Evolutionary conservation across 225 moss, liverwort and hornwort species (phyloP).

Genomic region (Ulota crispa): DNA sequence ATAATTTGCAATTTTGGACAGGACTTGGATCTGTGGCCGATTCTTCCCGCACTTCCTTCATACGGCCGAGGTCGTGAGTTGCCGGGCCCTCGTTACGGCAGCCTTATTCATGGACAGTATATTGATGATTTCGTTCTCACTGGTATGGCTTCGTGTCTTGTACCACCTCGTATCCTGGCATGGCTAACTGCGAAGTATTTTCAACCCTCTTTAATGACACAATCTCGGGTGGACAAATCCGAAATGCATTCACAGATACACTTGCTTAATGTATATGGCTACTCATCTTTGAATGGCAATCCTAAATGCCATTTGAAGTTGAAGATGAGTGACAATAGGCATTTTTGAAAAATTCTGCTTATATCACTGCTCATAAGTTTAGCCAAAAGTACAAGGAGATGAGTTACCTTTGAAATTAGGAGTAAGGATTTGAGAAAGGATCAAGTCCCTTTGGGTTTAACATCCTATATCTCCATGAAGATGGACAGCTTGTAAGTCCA

Average conservation of each 20-base stretch:
- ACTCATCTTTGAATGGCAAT: too few species aligned
- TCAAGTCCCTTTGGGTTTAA: background rate
- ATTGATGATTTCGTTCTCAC: conserved; percentile 61
- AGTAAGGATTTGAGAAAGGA: background rate
- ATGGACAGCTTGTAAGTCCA: background rate
- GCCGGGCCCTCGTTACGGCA: conserved; percentile 61
- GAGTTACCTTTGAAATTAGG: background rate
- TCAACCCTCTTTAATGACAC: too few species aligned
- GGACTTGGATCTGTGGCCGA: conserved; percentile 52
- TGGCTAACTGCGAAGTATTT: background rate
- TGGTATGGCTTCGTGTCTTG: conserved; percentile 25
- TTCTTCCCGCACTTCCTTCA: conserved; percentile 57
- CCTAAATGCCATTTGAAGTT: background rate
- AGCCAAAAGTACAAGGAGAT: background rate
- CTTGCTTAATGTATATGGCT: too few species aligned
- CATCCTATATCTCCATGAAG: background rate
- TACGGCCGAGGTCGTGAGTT: conserved; percentile 67
- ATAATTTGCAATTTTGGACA: conserved; percentile 16
- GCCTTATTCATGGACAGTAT: conserved; percentile 63
- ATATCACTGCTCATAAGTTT: background rate
- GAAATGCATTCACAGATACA: too few species aligned
- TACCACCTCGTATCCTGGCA: background rate
- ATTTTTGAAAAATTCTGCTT: background rate
- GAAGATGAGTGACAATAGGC: too few species aligned
- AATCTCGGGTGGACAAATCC: too few species aligned